These are phyloP conservation scores for Lachancea nothofagi DNA, from an alignment of 805 yeast species.

Conservation along the genomic window DNA sequence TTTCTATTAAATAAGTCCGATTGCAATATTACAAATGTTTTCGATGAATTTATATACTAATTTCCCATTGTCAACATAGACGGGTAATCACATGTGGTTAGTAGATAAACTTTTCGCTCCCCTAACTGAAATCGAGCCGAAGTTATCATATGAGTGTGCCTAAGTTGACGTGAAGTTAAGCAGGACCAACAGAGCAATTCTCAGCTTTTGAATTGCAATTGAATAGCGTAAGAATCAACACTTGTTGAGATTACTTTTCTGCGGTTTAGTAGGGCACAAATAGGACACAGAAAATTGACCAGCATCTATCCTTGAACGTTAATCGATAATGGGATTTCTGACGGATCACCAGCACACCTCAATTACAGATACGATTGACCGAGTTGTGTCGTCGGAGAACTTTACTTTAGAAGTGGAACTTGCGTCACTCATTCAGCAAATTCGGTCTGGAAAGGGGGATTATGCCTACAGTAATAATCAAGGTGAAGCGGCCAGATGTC, in stretches of 20 bases:
- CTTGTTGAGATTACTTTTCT: too few species aligned
- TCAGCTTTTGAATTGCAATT: too few species aligned
- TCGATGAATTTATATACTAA: neutral
- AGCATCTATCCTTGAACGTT: neutral
- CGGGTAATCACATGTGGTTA: neutral
- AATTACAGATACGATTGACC: constrained; percentile 58
- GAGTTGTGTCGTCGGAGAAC: constrained; percentile 35
- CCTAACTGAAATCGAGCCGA: too few species aligned
- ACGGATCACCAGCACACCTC: constrained; percentile 64
- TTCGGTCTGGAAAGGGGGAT: constrained; percentile 36
- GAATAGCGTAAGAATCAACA: too few species aligned
- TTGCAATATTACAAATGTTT: too few species aligned
- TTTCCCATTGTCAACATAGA: neutral
- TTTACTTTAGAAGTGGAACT: constrained; percentile 34
- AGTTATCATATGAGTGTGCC: too few species aligned
- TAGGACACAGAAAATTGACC: too few species aligned
- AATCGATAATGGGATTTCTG: constrained; percentile 45
- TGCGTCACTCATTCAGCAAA: constrained; percentile 31
- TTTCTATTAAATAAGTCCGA: neutral
- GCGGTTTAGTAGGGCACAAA: neutral
- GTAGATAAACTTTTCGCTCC: too few species aligned
- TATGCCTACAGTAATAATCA: constrained; percentile 31
- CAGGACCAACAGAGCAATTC: too few species aligned
- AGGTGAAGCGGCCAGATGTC: constrained; percentile 83
- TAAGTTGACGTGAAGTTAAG: too few species aligned